Conservation (phyloP, 2,329 filamentous ascomycete species). For the Alternaria sp. region DNA sequence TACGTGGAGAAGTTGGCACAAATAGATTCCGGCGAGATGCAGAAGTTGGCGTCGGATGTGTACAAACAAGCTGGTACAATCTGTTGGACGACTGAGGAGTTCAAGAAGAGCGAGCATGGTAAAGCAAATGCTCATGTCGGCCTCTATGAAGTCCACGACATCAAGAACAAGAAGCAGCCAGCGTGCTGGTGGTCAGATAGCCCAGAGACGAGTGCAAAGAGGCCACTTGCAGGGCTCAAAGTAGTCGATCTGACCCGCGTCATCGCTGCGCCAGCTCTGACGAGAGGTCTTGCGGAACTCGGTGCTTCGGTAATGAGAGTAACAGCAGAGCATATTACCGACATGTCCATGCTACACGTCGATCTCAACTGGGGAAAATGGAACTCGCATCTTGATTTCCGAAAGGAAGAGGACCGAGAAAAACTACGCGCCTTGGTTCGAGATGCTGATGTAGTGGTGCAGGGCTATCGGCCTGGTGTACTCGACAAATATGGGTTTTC, state of each 20-base stretch:
- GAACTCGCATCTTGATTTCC: slow-evolving; percentile 56
- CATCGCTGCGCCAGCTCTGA: slow-evolving; percentile 59
- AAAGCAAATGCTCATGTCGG: slow-evolving; percentile 54
- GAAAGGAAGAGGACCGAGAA: slow-evolving; percentile 48
- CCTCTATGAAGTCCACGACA: slow-evolving; percentile 50
- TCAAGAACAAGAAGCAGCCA: slow-evolving; percentile 38
- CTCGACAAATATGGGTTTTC: slow-evolving; percentile 59
- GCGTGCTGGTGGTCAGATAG: slow-evolving; percentile 55
- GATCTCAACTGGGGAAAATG: slow-evolving; percentile 63
- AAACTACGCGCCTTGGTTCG: slow-evolving; percentile 53
- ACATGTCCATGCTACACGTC: slow-evolving; percentile 53
- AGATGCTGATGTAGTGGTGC: slow-evolving; percentile 61
- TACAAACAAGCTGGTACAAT: slow-evolving; percentile 55
- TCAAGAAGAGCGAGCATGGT: slow-evolving; percentile 51
- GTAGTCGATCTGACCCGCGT: slow-evolving; percentile 61
- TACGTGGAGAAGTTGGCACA: slow-evolving; percentile 47
- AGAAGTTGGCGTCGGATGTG: slow-evolving; percentile 47
- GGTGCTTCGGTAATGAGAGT: slow-evolving; percentile 60
- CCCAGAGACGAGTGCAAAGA: slow-evolving; percentile 29
- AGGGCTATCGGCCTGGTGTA: slow-evolving; percentile 58
- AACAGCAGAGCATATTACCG: slow-evolving; percentile 51
- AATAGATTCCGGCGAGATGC: slow-evolving; percentile 47
- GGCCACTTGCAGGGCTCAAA: slow-evolving; percentile 59
- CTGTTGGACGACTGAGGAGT: slow-evolving; percentile 51
- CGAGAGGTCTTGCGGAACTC: slow-evolving; percentile 54